A percentile compares a stretch with the other conserved stretches of the same genome.
Evolutionary conservation across 352 stramenopile genomes (phyloP).

Genomic region (Aphanomyces euteiches): DNA sequence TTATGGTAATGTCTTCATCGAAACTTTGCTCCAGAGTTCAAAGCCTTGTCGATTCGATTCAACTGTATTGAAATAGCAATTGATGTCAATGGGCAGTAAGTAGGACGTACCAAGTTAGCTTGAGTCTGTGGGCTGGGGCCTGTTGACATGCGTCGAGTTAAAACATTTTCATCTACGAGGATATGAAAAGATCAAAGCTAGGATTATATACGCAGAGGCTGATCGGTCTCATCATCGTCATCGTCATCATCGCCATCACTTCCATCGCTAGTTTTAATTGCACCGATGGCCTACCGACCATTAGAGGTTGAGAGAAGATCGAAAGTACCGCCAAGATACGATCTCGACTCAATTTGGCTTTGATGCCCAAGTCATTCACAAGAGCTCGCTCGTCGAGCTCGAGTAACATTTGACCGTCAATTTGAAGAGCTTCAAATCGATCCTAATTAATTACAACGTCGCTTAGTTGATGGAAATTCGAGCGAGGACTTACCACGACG

Average conservation of each 20-base stretch:
- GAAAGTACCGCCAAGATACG: slow-evolving; percentile 46
- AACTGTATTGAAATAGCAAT: neutral
- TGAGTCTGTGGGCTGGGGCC: slow-evolving; percentile 10
- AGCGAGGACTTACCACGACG: slow-evolving; percentile 49
- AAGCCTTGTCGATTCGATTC: slow-evolving; percentile 19
- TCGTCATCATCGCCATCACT: slow-evolving; percentile 57
- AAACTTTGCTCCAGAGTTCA: slow-evolving; percentile 11
- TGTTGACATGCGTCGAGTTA: slow-evolving; percentile 2
- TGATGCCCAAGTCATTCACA: slow-evolving; percentile 72
- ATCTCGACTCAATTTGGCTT: slow-evolving; percentile 59
- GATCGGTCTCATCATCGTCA: slow-evolving; percentile 38
- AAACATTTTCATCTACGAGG: neutral
- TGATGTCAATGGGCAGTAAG: neutral
- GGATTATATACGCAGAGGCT: neutral
- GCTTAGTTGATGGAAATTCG: neutral
- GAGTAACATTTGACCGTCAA: slow-evolving; percentile 64
- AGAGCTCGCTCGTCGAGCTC: slow-evolving; percentile 70
- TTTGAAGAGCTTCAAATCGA: slow-evolving; percentile 62
- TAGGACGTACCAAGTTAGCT: slow-evolving; percentile 8
- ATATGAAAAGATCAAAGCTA: slow-evolving; percentile 1
- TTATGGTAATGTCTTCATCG: neutral
- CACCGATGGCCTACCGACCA: slow-evolving; percentile 21
- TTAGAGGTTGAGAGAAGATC: neutral
- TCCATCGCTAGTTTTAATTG: slow-evolving; percentile 73
- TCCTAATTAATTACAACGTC: slow-evolving; percentile 35